phyloP scores from a whole-genome alignment of 2,329 filamentous ascomycete species.

The Penicillium expansum region DNA sequence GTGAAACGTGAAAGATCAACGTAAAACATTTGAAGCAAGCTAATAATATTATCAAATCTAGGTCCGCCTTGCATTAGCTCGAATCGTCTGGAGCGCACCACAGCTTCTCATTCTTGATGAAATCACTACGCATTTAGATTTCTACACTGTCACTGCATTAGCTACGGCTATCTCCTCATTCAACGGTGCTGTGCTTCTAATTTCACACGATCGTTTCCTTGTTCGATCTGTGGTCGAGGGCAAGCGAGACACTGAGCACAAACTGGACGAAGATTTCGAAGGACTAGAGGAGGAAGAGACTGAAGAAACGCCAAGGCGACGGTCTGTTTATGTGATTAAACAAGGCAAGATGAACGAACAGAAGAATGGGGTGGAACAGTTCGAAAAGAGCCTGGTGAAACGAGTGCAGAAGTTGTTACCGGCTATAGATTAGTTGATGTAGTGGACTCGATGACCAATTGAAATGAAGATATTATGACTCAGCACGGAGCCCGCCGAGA shows the following conservation, averaged over 20 bases:
- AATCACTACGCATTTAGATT: slow-evolving; percentile 81
- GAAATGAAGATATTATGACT: slow-evolving; percentile 3
- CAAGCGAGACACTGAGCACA: slow-evolving; percentile 42
- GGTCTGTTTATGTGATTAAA: slow-evolving; percentile 61
- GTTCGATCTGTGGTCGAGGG: slow-evolving; percentile 71
- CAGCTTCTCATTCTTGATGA: slow-evolving; percentile 76
- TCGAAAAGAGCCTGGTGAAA: slow-evolving; percentile 63
- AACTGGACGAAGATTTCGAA: slow-evolving; percentile 45
- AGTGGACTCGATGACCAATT: background rate
- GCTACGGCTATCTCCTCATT: slow-evolving; percentile 64
- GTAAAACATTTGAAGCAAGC: background rate
- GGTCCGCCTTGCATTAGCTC: slow-evolving; percentile 63
- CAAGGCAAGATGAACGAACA: slow-evolving; percentile 56
- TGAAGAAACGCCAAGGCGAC: slow-evolving; percentile 45
- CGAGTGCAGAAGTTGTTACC: slow-evolving; percentile 51
- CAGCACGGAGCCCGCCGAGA: slow-evolving; percentile 11
- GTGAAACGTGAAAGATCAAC: slow-evolving; percentile 29
- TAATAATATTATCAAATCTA: slow-evolving; percentile 18
- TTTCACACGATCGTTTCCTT: slow-evolving; percentile 82
- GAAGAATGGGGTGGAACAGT: slow-evolving; percentile 61
- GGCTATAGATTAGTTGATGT: background rate
- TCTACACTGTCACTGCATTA: slow-evolving; percentile 72
- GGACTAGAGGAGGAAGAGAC: slow-evolving; percentile 47
- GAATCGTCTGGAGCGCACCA: slow-evolving; percentile 65
- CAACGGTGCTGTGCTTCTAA: slow-evolving; percentile 71